These are phyloP conservation scores for Euryodendron excelsum DNA, from an alignment of 148 eudicot species.

Conservation along the genomic window DNA sequence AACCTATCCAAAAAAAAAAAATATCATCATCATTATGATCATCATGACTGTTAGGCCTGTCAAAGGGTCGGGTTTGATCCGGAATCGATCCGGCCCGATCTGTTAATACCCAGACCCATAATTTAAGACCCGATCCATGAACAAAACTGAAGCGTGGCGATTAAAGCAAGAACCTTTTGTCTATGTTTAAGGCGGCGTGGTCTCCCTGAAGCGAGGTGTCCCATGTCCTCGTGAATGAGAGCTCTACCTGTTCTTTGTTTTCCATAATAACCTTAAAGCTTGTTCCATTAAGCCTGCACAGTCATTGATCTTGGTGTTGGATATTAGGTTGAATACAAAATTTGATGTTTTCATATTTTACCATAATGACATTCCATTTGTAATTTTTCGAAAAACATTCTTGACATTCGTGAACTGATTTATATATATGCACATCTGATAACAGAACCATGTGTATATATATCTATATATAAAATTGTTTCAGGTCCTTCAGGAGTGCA, in stretches of 20 bases:
- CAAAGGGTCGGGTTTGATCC: too few species aligned
- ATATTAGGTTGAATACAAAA: not conserved
- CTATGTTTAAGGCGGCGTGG: conserved; percentile 41
- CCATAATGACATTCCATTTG: not conserved
- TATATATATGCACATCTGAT: too few species aligned
- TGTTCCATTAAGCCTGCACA: conserved; percentile 40
- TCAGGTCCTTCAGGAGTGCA: too few species aligned
- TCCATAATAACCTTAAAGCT: conserved; percentile 37
- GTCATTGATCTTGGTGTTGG: not conserved
- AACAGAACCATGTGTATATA: too few species aligned
- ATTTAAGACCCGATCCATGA: too few species aligned
- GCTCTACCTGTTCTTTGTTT: conserved; percentile 45
- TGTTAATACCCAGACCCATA: too few species aligned
- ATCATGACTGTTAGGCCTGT: too few species aligned
- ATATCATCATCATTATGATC: not conserved
- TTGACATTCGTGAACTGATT: too few species aligned
- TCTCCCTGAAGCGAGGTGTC: conserved; percentile 32
- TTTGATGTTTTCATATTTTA: not conserved
- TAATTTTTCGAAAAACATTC: not conserved
- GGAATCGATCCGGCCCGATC: too few species aligned
- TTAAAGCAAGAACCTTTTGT: conserved; percentile 39
- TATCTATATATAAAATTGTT: too few species aligned
- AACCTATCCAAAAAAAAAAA: conserved; percentile 36
- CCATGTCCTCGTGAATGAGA: conserved; percentile 52
- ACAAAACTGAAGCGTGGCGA: not conserved